Conservation (phyloP, 768 basidiomycete species). For the Leccinum subtestaceum region DNA sequence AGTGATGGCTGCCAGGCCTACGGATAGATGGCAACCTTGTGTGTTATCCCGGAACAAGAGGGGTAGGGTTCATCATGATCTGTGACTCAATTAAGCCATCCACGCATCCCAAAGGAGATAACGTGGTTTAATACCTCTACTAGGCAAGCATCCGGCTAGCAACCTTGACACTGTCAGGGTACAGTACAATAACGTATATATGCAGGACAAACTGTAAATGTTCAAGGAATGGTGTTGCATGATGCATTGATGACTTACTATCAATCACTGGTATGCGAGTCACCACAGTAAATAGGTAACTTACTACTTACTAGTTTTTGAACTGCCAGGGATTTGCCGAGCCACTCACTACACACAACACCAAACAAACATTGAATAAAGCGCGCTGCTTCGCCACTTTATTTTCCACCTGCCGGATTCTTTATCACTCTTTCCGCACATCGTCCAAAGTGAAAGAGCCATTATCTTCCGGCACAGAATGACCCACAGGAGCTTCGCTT, state of each 20-base stretch:
- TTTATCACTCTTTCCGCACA: slow-evolving; percentile 30
- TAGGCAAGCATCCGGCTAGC: neutral
- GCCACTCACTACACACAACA: slow-evolving; percentile 7
- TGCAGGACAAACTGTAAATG: neutral
- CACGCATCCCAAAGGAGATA: slow-evolving; percentile 8
- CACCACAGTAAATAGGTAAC: too few relatives aligned
- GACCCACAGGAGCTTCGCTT: slow-evolving; percentile 51
- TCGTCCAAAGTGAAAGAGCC: slow-evolving; percentile 18
- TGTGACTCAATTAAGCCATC: neutral
- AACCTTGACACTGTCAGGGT: neutral
- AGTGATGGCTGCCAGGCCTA: neutral
- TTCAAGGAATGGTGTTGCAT: neutral
- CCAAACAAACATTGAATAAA: slow-evolving; percentile 22
- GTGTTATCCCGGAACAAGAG: neutral
- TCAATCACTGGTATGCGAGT: neutral
- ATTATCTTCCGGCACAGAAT: slow-evolving; percentile 46
- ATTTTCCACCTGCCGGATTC: slow-evolving; percentile 20
- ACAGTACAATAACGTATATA: neutral
- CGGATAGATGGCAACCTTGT: neutral
- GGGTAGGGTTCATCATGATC: neutral
- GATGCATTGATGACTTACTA: neutral
- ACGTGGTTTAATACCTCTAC: neutral
- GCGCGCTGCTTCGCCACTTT: neutral
- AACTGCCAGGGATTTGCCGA: slow-evolving; percentile 12
- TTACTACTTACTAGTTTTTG: neutral